These are phyloP conservation scores for Rhipidocladum racemiflorum DNA, from an alignment of 176 grass and related monocot species.

Conservation along the genomic window DNA sequence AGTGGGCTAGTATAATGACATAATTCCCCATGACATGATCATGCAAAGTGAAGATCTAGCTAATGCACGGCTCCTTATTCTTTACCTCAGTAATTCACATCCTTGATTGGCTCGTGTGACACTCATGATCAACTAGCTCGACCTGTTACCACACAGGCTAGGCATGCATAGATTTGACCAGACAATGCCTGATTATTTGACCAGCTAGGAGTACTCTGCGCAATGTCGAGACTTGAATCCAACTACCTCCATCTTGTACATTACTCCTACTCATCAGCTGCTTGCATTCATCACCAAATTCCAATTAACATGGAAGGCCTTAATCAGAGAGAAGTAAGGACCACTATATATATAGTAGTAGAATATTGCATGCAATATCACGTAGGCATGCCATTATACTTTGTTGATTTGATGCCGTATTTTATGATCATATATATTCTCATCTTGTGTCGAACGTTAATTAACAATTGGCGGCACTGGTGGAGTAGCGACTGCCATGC, in stretches of 20 bases:
- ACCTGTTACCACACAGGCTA: too few species aligned
- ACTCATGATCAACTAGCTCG: too few species aligned
- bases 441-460: neutral
- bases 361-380: neutral
- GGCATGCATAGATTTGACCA: neutral
- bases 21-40: too few species aligned
- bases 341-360: neutral
- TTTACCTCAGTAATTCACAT: too few species aligned
- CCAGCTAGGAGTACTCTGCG: neutral
- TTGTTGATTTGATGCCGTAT: neutral
- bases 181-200: neutral
- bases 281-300: slow-evolving; percentile 16
- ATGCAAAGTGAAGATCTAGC: too few species aligned
- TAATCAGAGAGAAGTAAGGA: neutral
- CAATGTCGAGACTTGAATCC: neutral
- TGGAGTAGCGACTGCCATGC: too few species aligned
- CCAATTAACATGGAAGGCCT: neutral
- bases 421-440: too few species aligned
- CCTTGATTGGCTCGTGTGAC: too few species aligned
- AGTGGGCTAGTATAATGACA: too few species aligned
- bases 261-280: neutral
- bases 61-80: too few species aligned
- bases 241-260: neutral
- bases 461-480: too few species aligned
- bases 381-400: neutral